These are phyloP conservation scores for Suillus hirtellus DNA, from an alignment of 768 basidiomycete species.

Conservation along the genomic window DNA sequence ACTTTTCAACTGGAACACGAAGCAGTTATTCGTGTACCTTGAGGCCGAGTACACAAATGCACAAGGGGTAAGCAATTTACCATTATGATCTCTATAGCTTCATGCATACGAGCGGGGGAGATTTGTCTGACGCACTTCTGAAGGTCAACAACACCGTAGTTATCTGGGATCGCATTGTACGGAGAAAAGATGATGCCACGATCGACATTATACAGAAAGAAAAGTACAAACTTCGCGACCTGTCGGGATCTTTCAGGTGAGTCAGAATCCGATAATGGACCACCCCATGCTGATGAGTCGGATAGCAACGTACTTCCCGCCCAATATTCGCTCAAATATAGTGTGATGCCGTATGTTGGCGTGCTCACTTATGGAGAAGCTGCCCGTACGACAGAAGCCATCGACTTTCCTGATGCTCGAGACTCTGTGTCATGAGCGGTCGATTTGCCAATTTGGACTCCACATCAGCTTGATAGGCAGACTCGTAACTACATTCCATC, in stretches of 20 bases:
- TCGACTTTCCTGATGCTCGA: conserved; percentile 35
- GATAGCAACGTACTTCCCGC: conserved; percentile 65
- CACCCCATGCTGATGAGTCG: conserved; percentile 20
- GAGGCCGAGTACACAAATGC: conserved; percentile 79
- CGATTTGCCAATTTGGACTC: neutral
- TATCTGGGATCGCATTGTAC: conserved; percentile 90
- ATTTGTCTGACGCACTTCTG: conserved; percentile 14
- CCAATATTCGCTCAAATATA: conserved; percentile 79
- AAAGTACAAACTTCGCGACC: conserved; percentile 83
- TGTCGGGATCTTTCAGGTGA: conserved; percentile 73
- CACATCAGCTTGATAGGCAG: conserved; percentile 16
- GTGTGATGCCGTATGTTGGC: conserved; percentile 90
- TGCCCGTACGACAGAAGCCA: conserved; percentile 40
- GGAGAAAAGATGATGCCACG: conserved; percentile 72
- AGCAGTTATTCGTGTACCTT: conserved; percentile 87
- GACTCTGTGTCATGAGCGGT: conserved; percentile 30
- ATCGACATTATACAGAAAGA: conserved; percentile 64
- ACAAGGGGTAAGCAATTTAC: conserved; percentile 58
- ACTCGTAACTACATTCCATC: conserved; percentile 9
- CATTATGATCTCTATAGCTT: neutral
- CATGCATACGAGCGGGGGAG: neutral
- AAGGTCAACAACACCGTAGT: conserved; percentile 78
- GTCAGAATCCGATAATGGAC: conserved; percentile 31
- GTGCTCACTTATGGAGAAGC: conserved; percentile 77
- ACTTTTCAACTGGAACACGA: conserved; percentile 96